Evolutionary conservation across 1,284 basidiomycete species (phyloP).

Genomic region (Cryptococcus sp.): DNA sequence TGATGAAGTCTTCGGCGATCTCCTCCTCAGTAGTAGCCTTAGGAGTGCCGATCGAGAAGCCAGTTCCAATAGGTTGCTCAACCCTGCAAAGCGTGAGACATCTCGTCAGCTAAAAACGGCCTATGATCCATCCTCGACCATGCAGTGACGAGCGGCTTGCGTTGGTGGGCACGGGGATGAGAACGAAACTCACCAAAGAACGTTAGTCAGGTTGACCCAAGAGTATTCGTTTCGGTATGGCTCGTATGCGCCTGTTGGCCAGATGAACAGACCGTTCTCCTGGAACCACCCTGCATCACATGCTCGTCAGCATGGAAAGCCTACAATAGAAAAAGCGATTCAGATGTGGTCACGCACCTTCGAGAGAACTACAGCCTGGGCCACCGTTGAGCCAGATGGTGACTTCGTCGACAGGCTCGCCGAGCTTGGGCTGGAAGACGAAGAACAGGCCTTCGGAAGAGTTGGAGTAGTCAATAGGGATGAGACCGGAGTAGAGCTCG

Average conservation of each 20-base stretch:
- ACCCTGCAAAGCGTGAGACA: slow-evolving; percentile 9
- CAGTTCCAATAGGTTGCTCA: slow-evolving; percentile 78
- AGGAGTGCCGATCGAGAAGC: slow-evolving; percentile 72
- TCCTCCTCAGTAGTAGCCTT: slow-evolving; percentile 57
- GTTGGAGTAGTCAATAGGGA: slow-evolving; percentile 23
- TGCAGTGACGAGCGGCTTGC: no score
- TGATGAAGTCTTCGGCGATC: slow-evolving; percentile 46
- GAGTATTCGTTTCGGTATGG: slow-evolving; percentile 70
- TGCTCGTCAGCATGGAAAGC: no score
- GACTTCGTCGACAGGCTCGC: slow-evolving; percentile 32
- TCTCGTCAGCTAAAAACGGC: no score
- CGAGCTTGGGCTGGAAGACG: slow-evolving; percentile 24
- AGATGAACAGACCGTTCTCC: slow-evolving; percentile 77
- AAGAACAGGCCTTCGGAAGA: slow-evolving; percentile 21
- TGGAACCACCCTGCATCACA: slow-evolving; percentile 60
- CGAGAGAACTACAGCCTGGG: slow-evolving; percentile 66
- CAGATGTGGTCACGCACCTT: slow-evolving; percentile 51
- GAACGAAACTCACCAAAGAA: slow-evolving; percentile 26
- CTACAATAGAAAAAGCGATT: no score
- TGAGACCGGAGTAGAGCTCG: slow-evolving; percentile 30
- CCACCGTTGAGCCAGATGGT: slow-evolving; percentile 34
- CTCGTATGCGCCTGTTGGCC: slow-evolving; percentile 66
- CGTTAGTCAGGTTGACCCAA: slow-evolving; percentile 69
- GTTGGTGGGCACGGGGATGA: not conserved
- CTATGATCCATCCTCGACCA: no score